Percentiles rank a stretch among this genome's conserved stretches.
Evolutionary conservation across 129 eudicot genomes (phyloP).

Genomic region (Chrysanthemum lavandulifolium): DNA sequence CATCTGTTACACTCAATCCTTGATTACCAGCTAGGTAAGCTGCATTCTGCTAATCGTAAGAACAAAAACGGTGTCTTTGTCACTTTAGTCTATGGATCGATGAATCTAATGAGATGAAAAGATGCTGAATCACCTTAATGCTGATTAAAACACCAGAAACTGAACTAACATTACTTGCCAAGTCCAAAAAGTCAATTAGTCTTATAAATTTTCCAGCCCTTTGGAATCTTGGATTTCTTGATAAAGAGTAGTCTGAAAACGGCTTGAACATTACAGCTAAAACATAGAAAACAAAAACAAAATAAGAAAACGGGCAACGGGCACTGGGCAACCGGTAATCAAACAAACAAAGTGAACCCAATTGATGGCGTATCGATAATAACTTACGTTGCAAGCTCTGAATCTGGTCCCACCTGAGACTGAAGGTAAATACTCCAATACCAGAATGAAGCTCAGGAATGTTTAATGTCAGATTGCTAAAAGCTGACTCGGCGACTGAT

Average conservation of each 20-base stretch:
- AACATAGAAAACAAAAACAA: slow-evolving; percentile 3
- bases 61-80: slow-evolving; percentile 27
- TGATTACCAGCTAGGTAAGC: slow-evolving; percentile 56
- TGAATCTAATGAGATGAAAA: neutral
- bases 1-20: slow-evolving; percentile 62
- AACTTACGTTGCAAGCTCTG: slow-evolving; percentile 50
- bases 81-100: too few species aligned
- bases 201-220: slow-evolving; percentile 52
- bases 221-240: slow-evolving; percentile 54
- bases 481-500: slow-evolving; percentile 33
- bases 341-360: neutral
- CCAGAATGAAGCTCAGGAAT: slow-evolving; percentile 40
- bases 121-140: slow-evolving; percentile 66
- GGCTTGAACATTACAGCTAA: slow-evolving; percentile 63
- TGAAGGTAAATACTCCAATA: slow-evolving; percentile 62
- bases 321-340: neutral
- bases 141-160: slow-evolving; percentile 70
- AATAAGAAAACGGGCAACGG: neutral
- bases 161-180: slow-evolving; percentile 57
- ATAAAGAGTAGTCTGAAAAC: slow-evolving; percentile 18
- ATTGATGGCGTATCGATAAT: neutral
- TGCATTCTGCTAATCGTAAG: slow-evolving; percentile 63
- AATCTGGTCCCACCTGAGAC: slow-evolving; percentile 71
- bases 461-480: slow-evolving; percentile 3
- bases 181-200: slow-evolving; percentile 57